Percentiles rank a stretch among this genome's conserved stretches.
These are phyloP conservation scores for Sicyos baderoa DNA, from an alignment of 306 rosid species.

Conservation along the genomic window DNA sequence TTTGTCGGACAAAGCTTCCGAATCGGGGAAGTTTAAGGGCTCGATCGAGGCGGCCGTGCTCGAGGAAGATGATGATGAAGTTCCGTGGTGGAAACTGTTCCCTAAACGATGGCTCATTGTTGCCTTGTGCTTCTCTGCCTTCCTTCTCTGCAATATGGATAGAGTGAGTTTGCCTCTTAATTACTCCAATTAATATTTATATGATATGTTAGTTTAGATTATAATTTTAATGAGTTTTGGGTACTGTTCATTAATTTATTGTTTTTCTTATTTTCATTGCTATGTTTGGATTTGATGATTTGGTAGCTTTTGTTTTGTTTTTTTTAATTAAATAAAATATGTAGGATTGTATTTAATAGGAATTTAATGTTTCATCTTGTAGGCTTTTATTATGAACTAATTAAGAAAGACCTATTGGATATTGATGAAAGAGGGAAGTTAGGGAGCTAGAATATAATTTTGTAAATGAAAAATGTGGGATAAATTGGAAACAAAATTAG, in stretches of 20 bases:
- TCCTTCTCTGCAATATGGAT: conserved; percentile 95
- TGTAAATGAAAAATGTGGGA: not conserved
- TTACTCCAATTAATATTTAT: not conserved
- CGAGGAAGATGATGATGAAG: conserved; percentile 27
- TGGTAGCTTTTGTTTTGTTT: not conserved
- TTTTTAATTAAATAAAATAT: too few species aligned
- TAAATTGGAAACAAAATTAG: not conserved
- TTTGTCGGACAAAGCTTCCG: conserved; percentile 27
- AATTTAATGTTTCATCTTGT: not conserved
- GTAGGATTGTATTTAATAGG: not conserved
- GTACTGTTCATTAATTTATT: not conserved
- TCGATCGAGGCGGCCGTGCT: conserved; percentile 14
- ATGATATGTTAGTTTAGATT: not conserved
- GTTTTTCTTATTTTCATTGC: not conserved
- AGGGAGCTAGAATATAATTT: not conserved
- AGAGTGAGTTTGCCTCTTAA: conserved; percentile 42
- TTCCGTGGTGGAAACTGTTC: conserved; percentile 61
- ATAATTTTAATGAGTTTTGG: not conserved
- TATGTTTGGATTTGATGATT: not conserved
- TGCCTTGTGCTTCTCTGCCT: conserved; percentile 77
- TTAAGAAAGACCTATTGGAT: not conserved
- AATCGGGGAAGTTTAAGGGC: conserved; percentile 35
- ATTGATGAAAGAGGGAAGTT: not conserved
- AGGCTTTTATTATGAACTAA: not conserved
- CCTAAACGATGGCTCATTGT: conserved; percentile 96